phyloP scores from a whole-genome alignment of 441 rosid species.

The Populus trichocarpa region DNA sequence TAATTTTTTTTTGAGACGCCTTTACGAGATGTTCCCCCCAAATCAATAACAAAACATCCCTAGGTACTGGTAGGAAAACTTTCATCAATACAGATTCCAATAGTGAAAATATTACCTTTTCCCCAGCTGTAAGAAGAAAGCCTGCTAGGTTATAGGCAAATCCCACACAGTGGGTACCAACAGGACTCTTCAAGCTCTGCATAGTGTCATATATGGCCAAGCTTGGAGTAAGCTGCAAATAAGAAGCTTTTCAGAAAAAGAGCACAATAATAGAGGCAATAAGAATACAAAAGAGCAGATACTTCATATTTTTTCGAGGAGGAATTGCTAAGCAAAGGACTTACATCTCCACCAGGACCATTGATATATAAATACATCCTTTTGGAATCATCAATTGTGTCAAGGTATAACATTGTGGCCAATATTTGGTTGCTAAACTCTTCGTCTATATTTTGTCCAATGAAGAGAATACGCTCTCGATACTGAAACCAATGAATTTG shows the following conservation, averaged over 20 bases:
- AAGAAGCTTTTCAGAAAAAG: slow-evolving; percentile 20
- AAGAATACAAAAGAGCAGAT: slow-evolving; percentile 11
- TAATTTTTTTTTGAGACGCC: not conserved
- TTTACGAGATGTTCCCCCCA: not conserved
- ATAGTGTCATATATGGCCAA: slow-evolving; percentile 81
- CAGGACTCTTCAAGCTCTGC: slow-evolving; percentile 80
- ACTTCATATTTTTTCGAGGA: slow-evolving; percentile 3
- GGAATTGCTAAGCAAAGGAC: slow-evolving; percentile 25
- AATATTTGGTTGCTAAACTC: slow-evolving; percentile 85
- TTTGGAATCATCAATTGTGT: slow-evolving; percentile 65
- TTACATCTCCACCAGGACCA: slow-evolving; percentile 92
- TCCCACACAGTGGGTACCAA: slow-evolving; percentile 74
- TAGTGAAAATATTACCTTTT: slow-evolving; percentile 47
- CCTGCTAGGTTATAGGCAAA: slow-evolving; percentile 78
- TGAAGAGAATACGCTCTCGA: slow-evolving; percentile 78
- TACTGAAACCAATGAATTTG: slow-evolving; percentile 50
- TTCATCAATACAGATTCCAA: not conserved
- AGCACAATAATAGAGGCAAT: not conserved
- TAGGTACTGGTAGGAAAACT: not conserved
- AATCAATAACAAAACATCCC: not conserved
- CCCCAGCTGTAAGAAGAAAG: slow-evolving; percentile 82
- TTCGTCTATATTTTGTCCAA: slow-evolving; percentile 75
- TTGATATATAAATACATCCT: slow-evolving; percentile 61
- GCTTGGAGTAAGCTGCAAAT: slow-evolving; percentile 70
- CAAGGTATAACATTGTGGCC: slow-evolving; percentile 91